phyloP scores from a whole-genome alignment of 352 stramenopile species.

The Pythium chondricola region DNA sequence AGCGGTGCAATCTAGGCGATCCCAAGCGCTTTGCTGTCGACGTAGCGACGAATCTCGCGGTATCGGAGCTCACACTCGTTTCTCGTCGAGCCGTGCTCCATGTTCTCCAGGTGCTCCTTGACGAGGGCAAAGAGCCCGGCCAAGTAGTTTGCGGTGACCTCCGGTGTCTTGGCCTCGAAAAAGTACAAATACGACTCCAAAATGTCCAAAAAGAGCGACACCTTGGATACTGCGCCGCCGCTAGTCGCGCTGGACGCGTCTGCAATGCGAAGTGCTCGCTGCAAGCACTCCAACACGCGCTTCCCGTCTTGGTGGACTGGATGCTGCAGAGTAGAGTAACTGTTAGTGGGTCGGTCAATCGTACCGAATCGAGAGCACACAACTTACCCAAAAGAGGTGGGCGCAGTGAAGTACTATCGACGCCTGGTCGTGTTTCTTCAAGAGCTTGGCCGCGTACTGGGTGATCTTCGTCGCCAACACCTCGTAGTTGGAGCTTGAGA shows the following conservation, averaged over 20 bases:
- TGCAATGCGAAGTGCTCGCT: slow-evolving; percentile 94
- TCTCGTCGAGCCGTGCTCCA: slow-evolving; percentile 60
- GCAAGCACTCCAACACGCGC: slow-evolving; percentile 95
- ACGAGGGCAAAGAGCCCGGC: slow-evolving; percentile 78
- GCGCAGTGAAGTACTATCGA: slow-evolving; percentile 92
- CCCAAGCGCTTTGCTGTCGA: slow-evolving; percentile 49
- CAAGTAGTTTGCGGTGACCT: slow-evolving; percentile 70
- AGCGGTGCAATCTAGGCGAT: no score
- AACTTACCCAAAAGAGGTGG: slow-evolving; percentile 94
- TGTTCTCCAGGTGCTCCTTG: slow-evolving; percentile 92
- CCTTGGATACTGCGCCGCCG: slow-evolving; percentile 51
- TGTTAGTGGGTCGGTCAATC: no score
- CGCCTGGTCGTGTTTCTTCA: slow-evolving; percentile 96
- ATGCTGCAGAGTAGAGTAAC: no score
- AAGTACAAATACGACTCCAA: slow-evolving; percentile 94
- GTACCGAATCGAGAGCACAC: no score
- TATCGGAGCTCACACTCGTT: slow-evolving; percentile 82
- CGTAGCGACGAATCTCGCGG: slow-evolving; percentile 75
- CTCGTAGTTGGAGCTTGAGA: slow-evolving; percentile 91
- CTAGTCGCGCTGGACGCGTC: slow-evolving; percentile 66
- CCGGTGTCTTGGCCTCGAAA: slow-evolving; percentile 80
- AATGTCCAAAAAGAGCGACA: slow-evolving; percentile 96
- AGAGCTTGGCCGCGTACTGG: slow-evolving; percentile 94
- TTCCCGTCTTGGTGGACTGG: slow-evolving; percentile 88
- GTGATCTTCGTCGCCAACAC: slow-evolving; percentile 95